These are phyloP conservation scores for Raffaelea deltoideospora DNA, from an alignment of 2,329 filamentous ascomycete genomes.

Conservation along the genomic window DNA sequence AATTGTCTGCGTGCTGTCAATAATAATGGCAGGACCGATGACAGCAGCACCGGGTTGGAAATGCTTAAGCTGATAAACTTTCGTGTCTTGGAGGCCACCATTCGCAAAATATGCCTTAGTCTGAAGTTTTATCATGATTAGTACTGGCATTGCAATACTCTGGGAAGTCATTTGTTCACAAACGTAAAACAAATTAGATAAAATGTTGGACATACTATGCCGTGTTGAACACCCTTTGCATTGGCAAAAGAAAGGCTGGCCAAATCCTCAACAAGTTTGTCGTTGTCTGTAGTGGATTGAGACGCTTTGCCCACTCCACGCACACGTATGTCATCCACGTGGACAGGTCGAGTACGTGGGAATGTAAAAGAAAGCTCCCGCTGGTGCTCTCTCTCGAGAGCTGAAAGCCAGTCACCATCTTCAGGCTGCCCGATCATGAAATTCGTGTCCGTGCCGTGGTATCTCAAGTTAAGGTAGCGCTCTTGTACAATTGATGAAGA, in stretches of 20 bases:
- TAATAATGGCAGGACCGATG: constrained; percentile 68
- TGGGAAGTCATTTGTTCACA: constrained; percentile 16
- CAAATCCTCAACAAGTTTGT: constrained; percentile 72
- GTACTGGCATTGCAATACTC: too few relatives aligned
- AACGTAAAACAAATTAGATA: too few relatives aligned
- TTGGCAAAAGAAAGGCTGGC: constrained; percentile 39
- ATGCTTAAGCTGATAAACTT: constrained; percentile 67
- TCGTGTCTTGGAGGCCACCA: constrained; percentile 53
- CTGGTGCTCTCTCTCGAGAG: constrained; percentile 72
- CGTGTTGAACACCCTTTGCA: neutral
- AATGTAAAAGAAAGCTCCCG: constrained; percentile 88
- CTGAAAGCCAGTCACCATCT: constrained; percentile 57
- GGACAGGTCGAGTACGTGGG: constrained; percentile 59
- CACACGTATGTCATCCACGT: constrained; percentile 78
- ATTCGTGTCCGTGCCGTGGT: constrained; percentile 77
- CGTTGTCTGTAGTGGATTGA: constrained; percentile 64
- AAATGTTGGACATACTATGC: neutral
- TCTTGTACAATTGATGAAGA: constrained; percentile 65
- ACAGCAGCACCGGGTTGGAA: constrained; percentile 57
- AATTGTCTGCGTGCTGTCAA: constrained; percentile 80
- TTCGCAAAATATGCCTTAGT: constrained; percentile 72
- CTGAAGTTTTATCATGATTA: too few relatives aligned
- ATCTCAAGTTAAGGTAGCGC: constrained; percentile 86
- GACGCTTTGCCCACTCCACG: constrained; percentile 52
- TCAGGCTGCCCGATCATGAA: constrained; percentile 73